These are phyloP conservation scores for Salix brachista DNA, from an alignment of 345 rosid species.

Conservation along the genomic window DNA sequence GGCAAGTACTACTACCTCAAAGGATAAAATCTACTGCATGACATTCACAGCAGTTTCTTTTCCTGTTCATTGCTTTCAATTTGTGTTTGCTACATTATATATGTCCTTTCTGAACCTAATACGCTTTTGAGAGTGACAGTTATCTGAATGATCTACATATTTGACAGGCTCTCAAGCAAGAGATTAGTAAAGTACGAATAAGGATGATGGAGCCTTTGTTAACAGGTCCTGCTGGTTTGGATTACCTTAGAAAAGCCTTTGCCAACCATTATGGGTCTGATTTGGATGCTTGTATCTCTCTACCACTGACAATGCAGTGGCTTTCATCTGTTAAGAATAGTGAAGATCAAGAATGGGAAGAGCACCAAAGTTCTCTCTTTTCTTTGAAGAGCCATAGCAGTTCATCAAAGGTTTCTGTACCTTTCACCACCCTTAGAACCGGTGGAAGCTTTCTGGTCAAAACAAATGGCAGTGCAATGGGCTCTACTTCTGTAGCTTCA, in stretches of 20 bases:
- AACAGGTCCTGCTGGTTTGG: conserved; percentile 79
- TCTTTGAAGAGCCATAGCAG: conserved; percentile 36
- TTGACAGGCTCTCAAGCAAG: conserved; percentile 65
- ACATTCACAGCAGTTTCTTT: background rate
- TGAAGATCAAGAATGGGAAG: conserved; percentile 70
- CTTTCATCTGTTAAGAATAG: conserved; percentile 46
- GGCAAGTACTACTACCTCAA: background rate
- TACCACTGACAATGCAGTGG: conserved; percentile 64
- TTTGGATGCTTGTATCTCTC: conserved; percentile 40
- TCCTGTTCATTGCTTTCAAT: background rate
- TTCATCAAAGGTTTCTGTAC: conserved; percentile 40
- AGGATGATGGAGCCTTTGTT: conserved; percentile 69
- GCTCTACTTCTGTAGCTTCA: conserved; percentile 23
- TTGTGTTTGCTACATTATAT: background rate
- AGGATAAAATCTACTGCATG: background rate
- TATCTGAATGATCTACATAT: background rate
- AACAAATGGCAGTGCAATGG: conserved; percentile 18
- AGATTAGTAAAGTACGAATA: conserved; percentile 70
- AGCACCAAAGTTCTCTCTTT: conserved; percentile 51
- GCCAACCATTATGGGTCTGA: conserved; percentile 50
- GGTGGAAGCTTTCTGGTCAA: conserved; percentile 58
- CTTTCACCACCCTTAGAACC: conserved; percentile 60
- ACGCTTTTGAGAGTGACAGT: background rate
- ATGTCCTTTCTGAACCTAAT: background rate
- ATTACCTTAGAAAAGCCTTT: conserved; percentile 62